These are phyloP conservation scores for Lupinus albus DNA, from an alignment of 306 rosid species.

Conservation along the genomic window DNA sequence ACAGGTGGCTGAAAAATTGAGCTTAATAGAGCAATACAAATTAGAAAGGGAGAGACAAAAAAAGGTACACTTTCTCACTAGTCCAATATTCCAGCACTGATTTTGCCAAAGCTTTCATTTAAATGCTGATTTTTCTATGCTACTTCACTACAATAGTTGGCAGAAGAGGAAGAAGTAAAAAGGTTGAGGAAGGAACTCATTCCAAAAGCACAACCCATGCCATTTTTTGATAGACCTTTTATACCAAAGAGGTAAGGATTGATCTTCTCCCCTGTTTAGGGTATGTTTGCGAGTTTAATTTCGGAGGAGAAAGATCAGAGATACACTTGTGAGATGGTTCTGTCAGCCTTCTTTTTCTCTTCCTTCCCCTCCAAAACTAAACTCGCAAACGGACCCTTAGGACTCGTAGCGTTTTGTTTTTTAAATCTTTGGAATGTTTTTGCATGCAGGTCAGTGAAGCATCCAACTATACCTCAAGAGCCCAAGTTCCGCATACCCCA, in stretches of 20 bases:
- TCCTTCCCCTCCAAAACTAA: no score
- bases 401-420: no score
- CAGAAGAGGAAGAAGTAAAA: slow-evolving; percentile 81
- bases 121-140: slow-evolving; percentile 24
- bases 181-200: slow-evolving; percentile 82
- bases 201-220: slow-evolving; percentile 99
- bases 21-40: slow-evolving; percentile 73
- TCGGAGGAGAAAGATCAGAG: no score
- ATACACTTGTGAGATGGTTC: no score
- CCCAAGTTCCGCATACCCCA: slow-evolving; percentile 73
- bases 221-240: slow-evolving; percentile 96
- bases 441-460: slow-evolving; percentile 69
- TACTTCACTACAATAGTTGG: slow-evolving; percentile 55
- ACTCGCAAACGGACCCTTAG: no score
- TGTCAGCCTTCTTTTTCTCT: neutral
- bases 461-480: slow-evolving; percentile 78
- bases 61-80: slow-evolving; percentile 53
- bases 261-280: neutral
- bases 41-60: slow-evolving; percentile 78
- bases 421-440: neutral
- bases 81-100: neutral
- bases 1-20: slow-evolving; percentile 79
- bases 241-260: slow-evolving; percentile 77
- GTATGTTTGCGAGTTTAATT: no score
- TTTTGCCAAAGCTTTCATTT: slow-evolving; percentile 4